Evolutionary conservation across 805 yeast genomes (phyloP), one percentile per base, ranked within the genome.

Genomic region (Maudiozyma serrabonitensis): DNA sequence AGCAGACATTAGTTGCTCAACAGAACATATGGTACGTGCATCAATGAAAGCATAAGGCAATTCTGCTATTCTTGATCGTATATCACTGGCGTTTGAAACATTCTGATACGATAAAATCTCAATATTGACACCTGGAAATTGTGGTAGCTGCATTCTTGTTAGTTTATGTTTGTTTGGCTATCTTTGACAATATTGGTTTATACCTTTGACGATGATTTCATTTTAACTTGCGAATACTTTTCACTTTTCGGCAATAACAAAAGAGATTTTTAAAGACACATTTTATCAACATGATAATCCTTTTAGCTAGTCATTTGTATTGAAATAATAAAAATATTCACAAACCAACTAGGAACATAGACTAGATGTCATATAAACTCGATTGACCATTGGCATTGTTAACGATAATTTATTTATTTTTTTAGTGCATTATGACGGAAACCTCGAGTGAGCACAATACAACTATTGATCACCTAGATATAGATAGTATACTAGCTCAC

Each of bases 21-120:
- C 47, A 0, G 87, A 80, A 1, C 80, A 64, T 2, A 87, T 62
- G 21, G 78, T 73, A 11, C 67, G 64, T 2, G 87, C 79, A 61
- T 82, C 80, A 46, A 87, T 71, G 59, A 86, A 80, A 7, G 88
- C 84, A 64, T 68, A 83, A 54, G 85, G 79, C 59, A 76, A 76
- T 67, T 64, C 25, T 75, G 66, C 39, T 77, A 70, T 48, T 71
- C 65, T 12, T n/a, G 55, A 47, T 44, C 59, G 62, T 48, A 87
- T 74, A 6, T 64, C 67, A 2, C 62, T 53, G 13, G 76, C 67
- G 48, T 75, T 75, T 11, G 58, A 48, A 4, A 87, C 79, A 34
- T 72, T 64, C 3, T 65, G 58, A 60, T 73, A 82, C 45, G 78
- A 68, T 6, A 74, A 59, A 11, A 81, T 54, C 21, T 64, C 60